Evolutionary conservation across 2,329 filamentous ascomycete genomes (phyloP), one percentile per base, ranked within the genome.

Genomic region (Immersiporthe knoxdaviesiana): DNA sequence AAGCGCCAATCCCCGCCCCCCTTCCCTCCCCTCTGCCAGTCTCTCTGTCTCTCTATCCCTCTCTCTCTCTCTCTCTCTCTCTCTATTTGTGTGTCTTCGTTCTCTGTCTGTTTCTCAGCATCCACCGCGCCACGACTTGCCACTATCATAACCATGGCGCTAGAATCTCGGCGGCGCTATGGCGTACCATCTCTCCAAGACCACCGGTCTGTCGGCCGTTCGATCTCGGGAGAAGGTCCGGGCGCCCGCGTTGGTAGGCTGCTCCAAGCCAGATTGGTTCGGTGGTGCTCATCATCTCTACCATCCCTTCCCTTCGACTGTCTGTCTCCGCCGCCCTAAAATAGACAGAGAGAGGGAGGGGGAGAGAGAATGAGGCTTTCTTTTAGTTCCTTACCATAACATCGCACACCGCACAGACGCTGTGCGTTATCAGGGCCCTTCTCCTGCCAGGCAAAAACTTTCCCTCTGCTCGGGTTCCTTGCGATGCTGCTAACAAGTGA

Each of bases 401-500:
- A 47, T 47, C 21, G 7, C 44, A 47, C 18, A 21, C 32, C 56
- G 56, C 56, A 59, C 56, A 59, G 56, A 59, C 56, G 32, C 37
- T 59, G 32, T 30, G 54, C 14, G 14, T n/a, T 10, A 58, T 7
- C 54, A 27, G 11, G 50, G n/a, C 11, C 27, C 14, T 16, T n/a
- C 44, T 47, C 44, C 44, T 47, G 52, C 12, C 52, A 56, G 27
- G 44, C 44, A 30, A 18, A 18, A 30, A 18, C 27, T 18, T 30
- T 56, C 52, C 52, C 16, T 30, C 6, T 56, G 11, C 52, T 56
- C 52, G 52, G 52, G 24, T 30, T 8, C n/a, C 14, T 2, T 56
- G 52, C 52, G 44, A 47, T 47, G 44, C 44, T 47, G 44, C 21
- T 47, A 21, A 47, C 44, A 47, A n/a, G 44, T 56, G 52, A 56